Base-by-base conservation (phyloP, 495 filamentous ascomycete genomes). In the Talaromyces stipitatus region DNA sequence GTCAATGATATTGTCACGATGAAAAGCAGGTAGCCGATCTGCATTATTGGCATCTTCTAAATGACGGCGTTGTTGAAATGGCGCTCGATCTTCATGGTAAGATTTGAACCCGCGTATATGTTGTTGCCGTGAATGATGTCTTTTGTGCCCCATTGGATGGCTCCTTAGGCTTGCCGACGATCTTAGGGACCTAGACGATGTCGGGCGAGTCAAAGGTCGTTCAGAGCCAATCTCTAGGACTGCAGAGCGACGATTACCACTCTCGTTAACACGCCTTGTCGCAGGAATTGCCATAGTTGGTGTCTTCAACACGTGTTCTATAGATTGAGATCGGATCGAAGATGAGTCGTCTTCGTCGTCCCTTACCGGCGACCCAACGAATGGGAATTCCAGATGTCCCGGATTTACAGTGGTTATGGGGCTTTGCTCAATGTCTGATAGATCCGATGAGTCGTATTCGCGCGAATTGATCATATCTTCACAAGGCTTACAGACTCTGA, bases 1-100 rank as follows among this genome's bases (percentile, higher is more conserved):
- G 64, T 99, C 95, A 65, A 97, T 97, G 61, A 99, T 96, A 63
- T 90, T 97, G 66, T 99, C 95, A 61, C 90, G 90, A 64, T 97
- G 95, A 62, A 98, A 97, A 26, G 92, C 90, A 30, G 92, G 86
- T 7, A 96, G 78, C 12, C 83, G 81, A n/a, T 82, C 76, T 55
- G 84, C 84, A 50, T 76, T 78, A 16, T 74, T 70, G 26, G 82
- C 73, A 50, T 96, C 89, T 54, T 85, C 84, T 18, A 61, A 69
- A 48, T 81, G 75, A 32, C 85, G 83, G 48, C 86, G 85, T 55
- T 55, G 85, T 28, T 55, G 91, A 63, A 97, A 99, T 2, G 95
- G 95, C 3, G 90, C 95, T 58, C 89, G 81, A 51, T 96, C 89
- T 69, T 78, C 87, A 75, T 78, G 85, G 69, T 61, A 85, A 67